Evolutionary conservation across 768 basidiomycete genomes (phyloP).

Genomic region (Tylopilus sp.): DNA sequence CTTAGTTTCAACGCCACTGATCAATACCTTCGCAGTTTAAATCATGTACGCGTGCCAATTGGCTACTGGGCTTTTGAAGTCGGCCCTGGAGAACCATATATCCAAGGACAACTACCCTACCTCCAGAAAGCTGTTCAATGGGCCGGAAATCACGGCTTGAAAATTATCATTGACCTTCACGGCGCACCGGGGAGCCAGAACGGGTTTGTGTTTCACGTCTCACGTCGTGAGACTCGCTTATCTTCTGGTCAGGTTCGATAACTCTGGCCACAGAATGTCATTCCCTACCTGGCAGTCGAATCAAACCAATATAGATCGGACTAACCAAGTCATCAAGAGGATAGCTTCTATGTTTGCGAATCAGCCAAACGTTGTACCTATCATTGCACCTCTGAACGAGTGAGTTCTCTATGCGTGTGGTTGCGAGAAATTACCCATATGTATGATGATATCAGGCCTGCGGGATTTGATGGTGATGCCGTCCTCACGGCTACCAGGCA

Average conservation of each 20-base stretch:
- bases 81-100: conserved; percentile 70
- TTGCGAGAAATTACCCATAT: background rate
- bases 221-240: background rate
- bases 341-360: conserved; percentile 59
- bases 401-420: conserved; percentile 27
- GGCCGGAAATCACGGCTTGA: conserved; percentile 68
- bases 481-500: conserved; percentile 51
- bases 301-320: conserved; percentile 63
- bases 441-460: conserved; percentile 52
- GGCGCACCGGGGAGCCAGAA: conserved; percentile 85
- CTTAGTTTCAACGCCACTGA: background rate
- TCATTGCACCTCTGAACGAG: conserved; percentile 81
- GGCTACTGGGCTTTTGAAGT: conserved; percentile 92
- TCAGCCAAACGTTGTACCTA: conserved; percentile 52
- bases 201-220: conserved; percentile 42
- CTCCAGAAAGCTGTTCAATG: conserved; percentile 63
- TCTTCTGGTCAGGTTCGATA: conserved; percentile 58
- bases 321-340: conserved; percentile 58
- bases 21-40: conserved; percentile 47
- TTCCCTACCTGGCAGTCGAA: conserved; percentile 70
- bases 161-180: conserved; percentile 79
- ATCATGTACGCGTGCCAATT: conserved; percentile 81
- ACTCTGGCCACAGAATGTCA: conserved; percentile 64
- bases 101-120: conserved; percentile 73
- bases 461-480: conserved; percentile 56